These are phyloP conservation scores for Fusarium siculi DNA, from an alignment of 2,329 filamentous ascomycete genomes.

Conservation along the genomic window DNA sequence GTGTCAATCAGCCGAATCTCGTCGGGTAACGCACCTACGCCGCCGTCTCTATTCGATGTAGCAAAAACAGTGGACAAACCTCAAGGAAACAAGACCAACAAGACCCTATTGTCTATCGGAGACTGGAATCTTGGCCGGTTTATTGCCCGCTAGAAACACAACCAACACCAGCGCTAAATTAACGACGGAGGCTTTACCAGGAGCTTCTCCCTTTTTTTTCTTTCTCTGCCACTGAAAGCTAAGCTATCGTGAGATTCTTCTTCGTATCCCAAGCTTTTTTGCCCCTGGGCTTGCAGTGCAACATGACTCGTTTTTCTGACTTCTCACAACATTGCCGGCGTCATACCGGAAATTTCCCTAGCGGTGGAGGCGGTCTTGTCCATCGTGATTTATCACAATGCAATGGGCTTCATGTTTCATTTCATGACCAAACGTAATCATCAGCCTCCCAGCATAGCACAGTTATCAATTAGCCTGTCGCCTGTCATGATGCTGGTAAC, in stretches of 20 bases:
- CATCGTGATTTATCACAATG: conserved; percentile 18
- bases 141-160: conserved; percentile 7
- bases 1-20: conserved; percentile 24
- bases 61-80: neutral
- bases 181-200: conserved; percentile 6
- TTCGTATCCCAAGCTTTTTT: neutral
- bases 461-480: neutral
- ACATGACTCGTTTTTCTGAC: conserved; percentile 29
- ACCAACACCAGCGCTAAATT: conserved; percentile 4
- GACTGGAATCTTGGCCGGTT: conserved; percentile 13
- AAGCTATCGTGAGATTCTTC: neutral
- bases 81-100: neutral
- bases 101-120: neutral
- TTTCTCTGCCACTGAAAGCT: neutral
- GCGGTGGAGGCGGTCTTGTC: conserved; percentile 10
- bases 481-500: conserved; percentile 8
- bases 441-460: neutral
- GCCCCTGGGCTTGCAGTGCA: conserved; percentile 10
- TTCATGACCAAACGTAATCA: neutral
- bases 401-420: neutral
- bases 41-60: neutral
- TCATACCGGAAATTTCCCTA: conserved; percentile 29
- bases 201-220: neutral
- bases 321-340: neutral
- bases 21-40: neutral